A percentile compares a stretch with the other conserved stretches of the same genome.
phyloP scores from a whole-genome alignment of 2,329 filamentous ascomycete genomes.

The Mariannaea sp. region DNA sequence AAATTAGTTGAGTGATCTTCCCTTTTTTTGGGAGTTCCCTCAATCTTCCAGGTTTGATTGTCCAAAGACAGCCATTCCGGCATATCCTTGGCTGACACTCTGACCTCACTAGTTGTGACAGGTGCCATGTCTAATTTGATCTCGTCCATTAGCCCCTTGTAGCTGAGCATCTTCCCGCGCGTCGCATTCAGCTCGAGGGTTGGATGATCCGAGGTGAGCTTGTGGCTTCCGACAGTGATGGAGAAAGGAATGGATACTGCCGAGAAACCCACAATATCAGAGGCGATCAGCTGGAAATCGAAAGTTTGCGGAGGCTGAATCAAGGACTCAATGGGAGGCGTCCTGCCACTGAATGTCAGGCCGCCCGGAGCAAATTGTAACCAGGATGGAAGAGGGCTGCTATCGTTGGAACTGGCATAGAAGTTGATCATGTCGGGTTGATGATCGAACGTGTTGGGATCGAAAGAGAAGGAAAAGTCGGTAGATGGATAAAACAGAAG shows the following conservation, averaged over 20 bases:
- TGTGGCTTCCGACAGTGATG: conserved; percentile 72
- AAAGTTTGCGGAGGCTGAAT: conserved; percentile 73
- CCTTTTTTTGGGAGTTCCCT: conserved; percentile 64
- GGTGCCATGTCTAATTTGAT: conserved; percentile 63
- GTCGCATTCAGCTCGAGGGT: conserved; percentile 62
- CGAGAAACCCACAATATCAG: conserved; percentile 78
- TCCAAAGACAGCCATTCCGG: conserved; percentile 76
- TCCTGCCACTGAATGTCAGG: conserved; percentile 72
- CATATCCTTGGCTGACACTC: conserved; percentile 54
- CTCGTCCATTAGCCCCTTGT: conserved; percentile 53
- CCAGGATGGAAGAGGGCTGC: conserved; percentile 87
- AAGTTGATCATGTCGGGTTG: conserved; percentile 63
- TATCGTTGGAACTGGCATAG: conserved; percentile 76
- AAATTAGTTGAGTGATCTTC: conserved; percentile 65
- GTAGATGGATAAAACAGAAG: conserved; percentile 60
- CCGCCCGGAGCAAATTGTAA: conserved; percentile 69
- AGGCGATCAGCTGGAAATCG: conserved; percentile 74
- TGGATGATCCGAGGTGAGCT: conserved; percentile 66
- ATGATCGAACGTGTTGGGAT: conserved; percentile 66
- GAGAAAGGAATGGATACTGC: conserved; percentile 69
- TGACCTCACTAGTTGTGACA: conserved; percentile 56
- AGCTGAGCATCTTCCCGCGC: conserved; percentile 55
- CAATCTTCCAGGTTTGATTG: conserved; percentile 62
- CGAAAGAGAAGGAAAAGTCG: conserved; percentile 59
- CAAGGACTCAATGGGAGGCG: conserved; percentile 67